Conservation (phyloP, 768 basidiomycete genomes). For the Lenzites betulinus region DNA sequence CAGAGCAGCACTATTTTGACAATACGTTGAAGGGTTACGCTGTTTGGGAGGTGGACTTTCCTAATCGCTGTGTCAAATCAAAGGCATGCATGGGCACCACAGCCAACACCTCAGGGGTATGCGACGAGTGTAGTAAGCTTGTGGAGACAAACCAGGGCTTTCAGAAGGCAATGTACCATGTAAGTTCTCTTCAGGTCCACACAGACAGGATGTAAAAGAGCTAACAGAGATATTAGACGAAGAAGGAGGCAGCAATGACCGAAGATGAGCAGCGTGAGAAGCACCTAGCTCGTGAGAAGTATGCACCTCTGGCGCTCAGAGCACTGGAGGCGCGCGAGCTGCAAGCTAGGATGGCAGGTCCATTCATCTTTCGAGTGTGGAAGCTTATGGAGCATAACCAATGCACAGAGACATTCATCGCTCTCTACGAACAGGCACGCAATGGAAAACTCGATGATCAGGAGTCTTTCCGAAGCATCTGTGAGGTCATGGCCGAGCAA, state of each 20-base stretch:
- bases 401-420: constrained; percentile 19
- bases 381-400: constrained; percentile 13
- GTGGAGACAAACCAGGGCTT: no score
- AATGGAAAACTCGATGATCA: constrained; percentile 20
- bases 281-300: constrained; percentile 3
- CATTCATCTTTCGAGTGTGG: constrained; percentile 17
- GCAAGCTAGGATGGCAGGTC: constrained; percentile 16
- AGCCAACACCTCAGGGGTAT: no score
- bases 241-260: background rate
- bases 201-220: no score
- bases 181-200: no score
- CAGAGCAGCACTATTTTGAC: no score
- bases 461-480: constrained; percentile 19
- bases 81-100: no score
- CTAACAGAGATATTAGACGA: no score
- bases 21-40: no score
- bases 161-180: no score
- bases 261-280: constrained; percentile 7
- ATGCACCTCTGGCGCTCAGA: background rate
- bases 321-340: constrained; percentile 15
- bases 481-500: constrained; percentile 15
- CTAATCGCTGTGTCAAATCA: no score
- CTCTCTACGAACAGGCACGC: constrained; percentile 16
- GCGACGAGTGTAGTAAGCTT: no score
- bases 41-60: no score